phyloP scores from a whole-genome alignment of 371 early-diverging fungal genomes.

The Mortierella sp. region DNA sequence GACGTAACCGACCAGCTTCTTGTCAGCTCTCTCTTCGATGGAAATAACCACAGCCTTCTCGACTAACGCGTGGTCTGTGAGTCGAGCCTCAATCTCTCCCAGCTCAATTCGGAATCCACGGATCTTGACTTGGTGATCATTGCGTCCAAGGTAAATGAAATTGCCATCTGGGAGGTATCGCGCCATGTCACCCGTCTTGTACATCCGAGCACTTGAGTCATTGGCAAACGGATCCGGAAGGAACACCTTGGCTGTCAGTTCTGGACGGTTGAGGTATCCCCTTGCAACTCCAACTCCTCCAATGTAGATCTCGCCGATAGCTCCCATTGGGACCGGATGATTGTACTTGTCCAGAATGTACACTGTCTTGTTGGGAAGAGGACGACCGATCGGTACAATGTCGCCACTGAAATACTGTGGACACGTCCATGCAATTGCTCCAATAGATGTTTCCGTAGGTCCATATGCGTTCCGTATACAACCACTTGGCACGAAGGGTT shows the following conservation, averaged over 20 bases:
- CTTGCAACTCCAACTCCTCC: conserved; percentile 40
- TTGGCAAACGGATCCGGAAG: conserved; percentile 11
- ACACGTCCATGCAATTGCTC: conserved; percentile 1
- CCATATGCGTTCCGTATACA: conserved; percentile 40
- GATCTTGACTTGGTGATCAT: no score
- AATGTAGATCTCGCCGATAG: conserved; percentile 26
- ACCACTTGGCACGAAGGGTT: no score
- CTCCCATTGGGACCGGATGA: conserved; percentile 26
- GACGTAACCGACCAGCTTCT: conserved; percentile 16
- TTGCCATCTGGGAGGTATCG: conserved; percentile 45
- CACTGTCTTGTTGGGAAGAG: no score
- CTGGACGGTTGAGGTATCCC: conserved; percentile 46
- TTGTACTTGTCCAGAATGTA: conserved; percentile 17
- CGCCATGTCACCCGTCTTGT: conserved; percentile 55
- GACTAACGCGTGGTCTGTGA: conserved; percentile 12
- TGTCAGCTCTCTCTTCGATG: conserved; percentile 1
- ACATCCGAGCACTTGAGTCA: conserved; percentile 26
- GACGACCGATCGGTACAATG: conserved; percentile 14
- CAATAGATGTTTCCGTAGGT: conserved; percentile 36
- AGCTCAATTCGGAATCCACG: no score
- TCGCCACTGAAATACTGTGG: not conserved
- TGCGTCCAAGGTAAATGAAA: conserved; percentile 32
- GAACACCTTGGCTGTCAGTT: conserved; percentile 22
- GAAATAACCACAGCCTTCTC: conserved; percentile 2
- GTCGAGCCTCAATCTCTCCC: no score